phyloP scores from a whole-genome alignment of 2,329 filamentous ascomycete genomes.

The Cryphonectria parasitica region DNA sequence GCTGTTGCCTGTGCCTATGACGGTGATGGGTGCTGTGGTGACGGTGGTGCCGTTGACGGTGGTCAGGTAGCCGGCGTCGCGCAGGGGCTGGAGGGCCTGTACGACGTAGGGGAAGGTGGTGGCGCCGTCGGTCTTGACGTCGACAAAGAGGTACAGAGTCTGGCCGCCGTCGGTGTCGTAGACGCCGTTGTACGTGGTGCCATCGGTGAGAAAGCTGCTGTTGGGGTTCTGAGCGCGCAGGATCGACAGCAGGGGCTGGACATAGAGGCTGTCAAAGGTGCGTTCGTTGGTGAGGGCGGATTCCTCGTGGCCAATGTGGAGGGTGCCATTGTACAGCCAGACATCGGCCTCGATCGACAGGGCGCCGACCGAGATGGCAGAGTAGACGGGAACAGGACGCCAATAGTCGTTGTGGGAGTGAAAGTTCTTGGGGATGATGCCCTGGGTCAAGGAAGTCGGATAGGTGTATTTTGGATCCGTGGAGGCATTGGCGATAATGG shows the following conservation, averaged over 20 bases:
- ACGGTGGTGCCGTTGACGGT: conserved; percentile 53
- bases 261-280: conserved; percentile 64
- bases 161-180: conserved; percentile 54
- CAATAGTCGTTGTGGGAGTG: conserved; percentile 76
- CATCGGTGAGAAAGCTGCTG: conserved; percentile 46
- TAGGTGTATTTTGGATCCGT: conserved; percentile 44
- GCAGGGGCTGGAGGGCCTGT: conserved; percentile 58
- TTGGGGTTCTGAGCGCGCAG: conserved; percentile 56
- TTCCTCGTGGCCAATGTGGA: conserved; percentile 66
- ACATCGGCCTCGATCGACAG: conserved; percentile 71
- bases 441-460: conserved; percentile 57
- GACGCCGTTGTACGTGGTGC: conserved; percentile 53
- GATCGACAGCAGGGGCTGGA: conserved; percentile 63
- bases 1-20: conserved; percentile 68
- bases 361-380: conserved; percentile 62
- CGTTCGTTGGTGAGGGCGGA: conserved; percentile 55
- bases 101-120: conserved; percentile 55
- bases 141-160: conserved; percentile 65
- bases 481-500: conserved; percentile 22
- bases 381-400: conserved; percentile 65
- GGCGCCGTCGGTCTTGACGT: conserved; percentile 64
- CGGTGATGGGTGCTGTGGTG: conserved; percentile 60
- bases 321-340: conserved; percentile 58
- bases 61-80: conserved; percentile 58
- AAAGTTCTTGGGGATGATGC: conserved; percentile 58